A percentile compares a stretch with the other conserved stretches of the same genome.
Evolutionary conservation across 2,329 filamentous ascomycete species (phyloP).

Genomic region (Arachnomyces sp.): DNA sequence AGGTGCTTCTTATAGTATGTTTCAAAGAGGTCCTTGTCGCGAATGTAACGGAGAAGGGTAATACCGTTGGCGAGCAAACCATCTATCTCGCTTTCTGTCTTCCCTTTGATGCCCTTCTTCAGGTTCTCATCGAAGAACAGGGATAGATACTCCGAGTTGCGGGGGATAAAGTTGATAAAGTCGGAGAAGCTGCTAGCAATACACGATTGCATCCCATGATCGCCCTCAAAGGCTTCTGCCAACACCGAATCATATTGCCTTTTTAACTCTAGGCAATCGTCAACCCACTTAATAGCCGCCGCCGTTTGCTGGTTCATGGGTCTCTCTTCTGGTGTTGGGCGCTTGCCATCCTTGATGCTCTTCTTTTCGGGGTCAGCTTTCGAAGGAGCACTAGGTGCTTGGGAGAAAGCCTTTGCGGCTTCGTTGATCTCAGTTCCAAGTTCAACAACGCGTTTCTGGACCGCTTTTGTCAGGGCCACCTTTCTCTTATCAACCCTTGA

Average conservation of each 20-base stretch:
- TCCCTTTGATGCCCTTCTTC: constrained; percentile 86
- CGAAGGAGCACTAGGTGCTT: constrained; percentile 43
- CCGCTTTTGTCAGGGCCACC: constrained; percentile 56
- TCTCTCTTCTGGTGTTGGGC: constrained; percentile 38
- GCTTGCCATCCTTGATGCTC: constrained; percentile 41
- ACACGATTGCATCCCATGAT: constrained; percentile 70
- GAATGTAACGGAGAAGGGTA: constrained; percentile 74
- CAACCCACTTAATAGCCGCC: constrained; percentile 89
- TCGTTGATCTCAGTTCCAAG: constrained; percentile 76
- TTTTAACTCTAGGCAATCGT: constrained; percentile 78
- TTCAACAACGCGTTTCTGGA: constrained; percentile 68
- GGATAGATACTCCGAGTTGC: constrained; percentile 86
- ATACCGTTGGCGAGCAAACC: constrained; percentile 80
- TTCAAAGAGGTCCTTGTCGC: constrained; percentile 91
- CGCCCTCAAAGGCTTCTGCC: constrained; percentile 61
- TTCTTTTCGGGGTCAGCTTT: constrained; percentile 39
- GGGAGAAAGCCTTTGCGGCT: constrained; percentile 47
- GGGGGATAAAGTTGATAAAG: constrained; percentile 83
- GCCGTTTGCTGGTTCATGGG: constrained; percentile 69
- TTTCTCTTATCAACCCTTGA: constrained; percentile 69
- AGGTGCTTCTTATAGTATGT: constrained; percentile 97
- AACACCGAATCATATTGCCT: constrained; percentile 81
- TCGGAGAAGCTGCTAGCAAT: constrained; percentile 81
- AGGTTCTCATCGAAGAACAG: constrained; percentile 95
- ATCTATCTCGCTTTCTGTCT: constrained; percentile 83